Evolutionary conservation across 768 basidiomycete genomes (phyloP).

Genomic region (Phlebiopsis flavidoalba): DNA sequence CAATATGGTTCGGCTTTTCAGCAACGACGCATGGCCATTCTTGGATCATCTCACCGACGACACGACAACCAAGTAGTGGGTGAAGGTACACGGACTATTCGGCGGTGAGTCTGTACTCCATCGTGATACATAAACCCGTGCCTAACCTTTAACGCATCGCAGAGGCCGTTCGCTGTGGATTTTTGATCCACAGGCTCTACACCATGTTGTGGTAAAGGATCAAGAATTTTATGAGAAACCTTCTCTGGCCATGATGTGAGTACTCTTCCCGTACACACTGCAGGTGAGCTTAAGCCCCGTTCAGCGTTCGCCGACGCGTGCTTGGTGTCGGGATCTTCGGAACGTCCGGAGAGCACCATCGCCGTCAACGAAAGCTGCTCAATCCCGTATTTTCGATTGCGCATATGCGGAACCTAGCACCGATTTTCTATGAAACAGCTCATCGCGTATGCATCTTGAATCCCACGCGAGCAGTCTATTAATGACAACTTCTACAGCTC

Average conservation of each 20-base stretch:
- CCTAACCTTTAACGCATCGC: no score
- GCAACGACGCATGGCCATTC: neutral
- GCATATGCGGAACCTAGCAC: slow-evolving; percentile 22
- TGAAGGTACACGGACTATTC: slow-evolving; percentile 42
- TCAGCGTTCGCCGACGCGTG: slow-evolving; percentile 11
- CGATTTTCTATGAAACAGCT: slow-evolving; percentile 20
- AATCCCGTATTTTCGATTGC: slow-evolving; percentile 22
- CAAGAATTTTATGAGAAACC: slow-evolving; percentile 14
- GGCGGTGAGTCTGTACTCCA: slow-evolving; percentile 30
- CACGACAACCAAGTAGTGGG: slow-evolving; percentile 41
- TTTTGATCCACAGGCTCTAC: slow-evolving; percentile 40
- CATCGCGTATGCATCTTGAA: slow-evolving; percentile 13
- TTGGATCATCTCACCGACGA: slow-evolving; percentile 8
- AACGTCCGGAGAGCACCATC: slow-evolving; percentile 7
- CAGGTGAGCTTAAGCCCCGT: neutral
- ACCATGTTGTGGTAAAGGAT: slow-evolving; percentile 43
- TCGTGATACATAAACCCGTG: neutral
- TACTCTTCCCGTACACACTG: neutral
- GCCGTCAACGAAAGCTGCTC: slow-evolving; percentile 24
- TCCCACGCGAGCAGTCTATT: neutral
- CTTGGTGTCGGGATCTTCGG: slow-evolving; percentile 13
- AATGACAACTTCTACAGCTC: slow-evolving; percentile 12
- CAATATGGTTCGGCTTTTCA: neutral
- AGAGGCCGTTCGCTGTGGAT: slow-evolving; percentile 31
- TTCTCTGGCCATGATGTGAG: slow-evolving; percentile 11